Evolutionary conservation across 495 filamentous ascomycete species (phyloP), one percentile per base, ranked within the genome.

Genomic region (Hyphodiscus hymeniophilus): DNA sequence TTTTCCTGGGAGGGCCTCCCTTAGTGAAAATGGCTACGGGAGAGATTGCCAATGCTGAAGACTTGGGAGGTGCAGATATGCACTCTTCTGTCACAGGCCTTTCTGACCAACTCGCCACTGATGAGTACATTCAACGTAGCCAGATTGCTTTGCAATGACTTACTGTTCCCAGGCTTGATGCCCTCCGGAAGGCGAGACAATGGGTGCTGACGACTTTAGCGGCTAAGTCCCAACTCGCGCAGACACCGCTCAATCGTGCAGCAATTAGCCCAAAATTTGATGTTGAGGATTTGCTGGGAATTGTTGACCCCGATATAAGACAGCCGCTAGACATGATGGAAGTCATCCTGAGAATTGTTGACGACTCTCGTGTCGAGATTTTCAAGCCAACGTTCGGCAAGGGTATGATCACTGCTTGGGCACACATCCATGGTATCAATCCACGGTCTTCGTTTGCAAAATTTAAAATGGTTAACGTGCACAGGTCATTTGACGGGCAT

Each of bases 21-120:
- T 45, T 65, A 15, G 63, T 65, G 12, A 65, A 63, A 34, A 65
- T 65, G 63, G 63, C 63, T 0, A 65, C 61, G 0, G 63, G 63
- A 0, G 63, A 65, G 31, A 43, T 62, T 1, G 58, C 58, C 32
- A 59, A 46, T 13, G 60, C 63, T 0, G 63, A 65, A 33, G 63
- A 55, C 34, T 26, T 65, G 15, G 63, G 63, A 10, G 63, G 63
- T 20, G 63, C 63, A 18, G 54, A 51, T 20, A 58, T 63, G n/a
- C 63, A 65, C 36, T 57, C 55, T 7, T 52, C 49, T 5, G 51
- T 51, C 1, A 65, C 63, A 5, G 63, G 63, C 7, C 48, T 65
- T n/a, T 59, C 63, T 0, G 63, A 65, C 23, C 59, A 63, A 34
- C 51, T 65, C 20, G 61, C 63, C 3, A 26, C 44, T 4, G 60